These are phyloP conservation scores for Lentinus tigrinus DNA, from an alignment of 768 basidiomycete species.

Conservation along the genomic window DNA sequence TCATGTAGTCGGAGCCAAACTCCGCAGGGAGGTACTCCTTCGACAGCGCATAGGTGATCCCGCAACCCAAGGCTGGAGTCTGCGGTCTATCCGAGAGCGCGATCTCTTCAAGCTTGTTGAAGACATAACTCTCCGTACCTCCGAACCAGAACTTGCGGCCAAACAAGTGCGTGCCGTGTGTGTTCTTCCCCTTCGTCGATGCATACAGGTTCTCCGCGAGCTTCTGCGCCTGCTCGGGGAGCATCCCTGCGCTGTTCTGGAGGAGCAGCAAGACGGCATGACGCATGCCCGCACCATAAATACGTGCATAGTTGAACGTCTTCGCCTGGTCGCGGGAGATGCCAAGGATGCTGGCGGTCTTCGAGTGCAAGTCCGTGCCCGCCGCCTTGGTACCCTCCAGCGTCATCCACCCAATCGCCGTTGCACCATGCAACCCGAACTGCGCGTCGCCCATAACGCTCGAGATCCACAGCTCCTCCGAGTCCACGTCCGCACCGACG, in stretches of 20 bases:
- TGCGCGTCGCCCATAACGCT: slow-evolving; percentile 98
- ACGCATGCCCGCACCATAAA: slow-evolving; percentile 97
- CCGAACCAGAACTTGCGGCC: slow-evolving; percentile 93
- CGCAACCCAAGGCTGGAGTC: slow-evolving; percentile 93
- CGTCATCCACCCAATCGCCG: slow-evolving; percentile 99
- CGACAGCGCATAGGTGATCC: slow-evolving; percentile 89
- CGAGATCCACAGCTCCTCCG: slow-evolving; percentile 98
- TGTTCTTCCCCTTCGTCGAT: slow-evolving; percentile 91
- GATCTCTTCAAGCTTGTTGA: slow-evolving; percentile 97
- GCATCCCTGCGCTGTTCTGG: slow-evolving; percentile 80
- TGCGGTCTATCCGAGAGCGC: slow-evolving; percentile 82
- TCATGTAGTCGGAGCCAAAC: slow-evolving; percentile 87
- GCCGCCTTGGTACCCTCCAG: slow-evolving; percentile 94
- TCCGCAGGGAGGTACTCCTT: slow-evolving; percentile 81
- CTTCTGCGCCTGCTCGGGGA: slow-evolving; percentile 73
- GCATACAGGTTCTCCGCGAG: slow-evolving; percentile 85
- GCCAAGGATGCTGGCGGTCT: slow-evolving; percentile 89
- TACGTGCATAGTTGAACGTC: slow-evolving; percentile 98
- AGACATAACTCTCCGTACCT: slow-evolving; percentile 92
- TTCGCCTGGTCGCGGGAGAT: slow-evolving; percentile 95
- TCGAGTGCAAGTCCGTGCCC: slow-evolving; percentile 95
- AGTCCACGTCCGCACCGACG: slow-evolving; percentile 98
- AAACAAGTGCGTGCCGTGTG: slow-evolving; percentile 71
- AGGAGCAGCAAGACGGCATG: slow-evolving; percentile 87
- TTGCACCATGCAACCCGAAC: slow-evolving; percentile 94